Evolutionary conservation across 2,329 filamentous ascomycete genomes (phyloP), one percentile per base, ranked within the genome.

Genomic region (Colletotrichum musae): DNA sequence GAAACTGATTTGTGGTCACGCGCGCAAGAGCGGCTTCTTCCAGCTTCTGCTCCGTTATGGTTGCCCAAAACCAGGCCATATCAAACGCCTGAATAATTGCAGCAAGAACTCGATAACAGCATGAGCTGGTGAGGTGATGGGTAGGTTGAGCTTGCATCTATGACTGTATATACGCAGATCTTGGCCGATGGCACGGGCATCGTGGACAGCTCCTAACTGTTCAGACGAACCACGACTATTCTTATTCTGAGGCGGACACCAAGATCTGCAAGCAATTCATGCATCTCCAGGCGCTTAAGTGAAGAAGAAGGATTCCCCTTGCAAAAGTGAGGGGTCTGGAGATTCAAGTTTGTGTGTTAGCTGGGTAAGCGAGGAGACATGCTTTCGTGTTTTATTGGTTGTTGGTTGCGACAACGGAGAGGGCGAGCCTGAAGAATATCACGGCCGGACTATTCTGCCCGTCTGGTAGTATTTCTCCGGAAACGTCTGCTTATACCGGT

Each of bases 1-100:
- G 64, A 70, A 68, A 68, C 68, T 21, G 24, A 36, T 24, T 7
- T 36, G 28, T 18, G 48, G 39, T 68, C 39, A 63, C 47, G 47
- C 24, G 13, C 24, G 51, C 53, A 41, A 47, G 43, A 26, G 24
- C 56, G 61, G 51, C 62, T 66, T 66, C 45, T 52, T 52, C 51
- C 45, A 67, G 56, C 32, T 52, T 15, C 43, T 61, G 6, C 26
- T 47, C 51, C 50, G 45, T 51, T 3, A 9, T 6, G 18, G 32
- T 24, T 32, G 41, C 41, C n/a, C 50, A 32, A 28, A 50, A 56
- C 16, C 41, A 65, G 18, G 28, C 13, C 47, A 43, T 48, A 48
- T 54, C 41, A 36, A 18, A 28, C 47, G 4, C 36, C 16, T 26
- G 53, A n/a, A 45, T 41, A 58, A 50, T 39, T 24, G n/a, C 43